Percentiles rank a stretch among this genome's conserved stretches.
Conservation (phyloP, 306 rosid species). For the Vigna hirtella region DNA sequence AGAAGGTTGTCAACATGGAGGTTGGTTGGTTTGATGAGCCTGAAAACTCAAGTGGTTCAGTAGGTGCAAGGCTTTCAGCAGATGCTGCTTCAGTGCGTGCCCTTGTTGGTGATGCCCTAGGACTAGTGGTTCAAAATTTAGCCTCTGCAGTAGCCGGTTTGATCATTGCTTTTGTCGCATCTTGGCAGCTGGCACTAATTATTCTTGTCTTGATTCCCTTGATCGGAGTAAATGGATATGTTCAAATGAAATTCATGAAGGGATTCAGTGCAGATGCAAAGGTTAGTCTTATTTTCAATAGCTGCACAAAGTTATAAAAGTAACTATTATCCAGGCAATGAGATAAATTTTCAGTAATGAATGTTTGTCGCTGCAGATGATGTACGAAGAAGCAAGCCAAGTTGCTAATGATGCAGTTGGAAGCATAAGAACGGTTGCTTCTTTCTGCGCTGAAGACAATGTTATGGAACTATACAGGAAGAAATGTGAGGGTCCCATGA, state of each 20-base stretch:
- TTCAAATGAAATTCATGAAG: slow-evolving; percentile 79
- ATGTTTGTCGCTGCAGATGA: slow-evolving; percentile 57
- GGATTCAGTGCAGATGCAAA: slow-evolving; percentile 86
- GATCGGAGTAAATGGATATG: slow-evolving; percentile 68
- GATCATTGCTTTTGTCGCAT: slow-evolving; percentile 71
- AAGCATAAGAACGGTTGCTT: slow-evolving; percentile 87
- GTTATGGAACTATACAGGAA: slow-evolving; percentile 80
- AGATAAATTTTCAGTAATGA: slow-evolving; percentile 1
- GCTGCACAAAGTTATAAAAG: not conserved
- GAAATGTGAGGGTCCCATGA: slow-evolving; percentile 85
- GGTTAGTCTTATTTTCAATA: slow-evolving; percentile 52
- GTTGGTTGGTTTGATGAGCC: slow-evolving; percentile 91
- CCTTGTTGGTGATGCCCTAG: slow-evolving; percentile 77
- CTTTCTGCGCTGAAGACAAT: slow-evolving; percentile 89
- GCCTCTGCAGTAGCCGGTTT: slow-evolving; percentile 74
- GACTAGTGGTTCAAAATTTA: slow-evolving; percentile 61
- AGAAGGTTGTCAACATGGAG: slow-evolving; percentile 81
- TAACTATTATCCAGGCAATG: not conserved
- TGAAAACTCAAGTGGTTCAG: slow-evolving; percentile 73
- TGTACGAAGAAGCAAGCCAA: slow-evolving; percentile 93
- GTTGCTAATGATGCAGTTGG: slow-evolving; percentile 94
- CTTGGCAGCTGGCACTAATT: slow-evolving; percentile 76
- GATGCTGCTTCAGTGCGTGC: slow-evolving; percentile 87
- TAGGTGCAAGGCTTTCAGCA: slow-evolving; percentile 87
- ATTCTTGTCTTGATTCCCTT: slow-evolving; percentile 73